Evolutionary conservation across 1,139 yeast genomes (phyloP).

Genomic region (Neolecta irregularis): DNA sequence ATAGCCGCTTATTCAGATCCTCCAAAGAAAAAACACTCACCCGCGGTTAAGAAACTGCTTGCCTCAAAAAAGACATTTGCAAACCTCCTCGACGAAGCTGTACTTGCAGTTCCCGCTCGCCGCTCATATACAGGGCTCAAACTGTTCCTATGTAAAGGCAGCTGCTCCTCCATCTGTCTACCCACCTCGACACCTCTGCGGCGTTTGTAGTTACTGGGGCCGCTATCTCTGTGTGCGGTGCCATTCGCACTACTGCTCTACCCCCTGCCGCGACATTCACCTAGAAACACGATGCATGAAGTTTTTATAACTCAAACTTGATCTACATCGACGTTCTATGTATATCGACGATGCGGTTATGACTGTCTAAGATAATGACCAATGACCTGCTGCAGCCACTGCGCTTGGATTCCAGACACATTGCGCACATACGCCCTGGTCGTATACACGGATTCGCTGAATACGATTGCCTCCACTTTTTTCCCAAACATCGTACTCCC

Average conservation of each 20-base stretch:
- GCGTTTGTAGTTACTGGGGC: conserved; percentile 32
- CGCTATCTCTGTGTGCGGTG: conserved; percentile 25
- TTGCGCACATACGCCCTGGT: conserved; percentile 84
- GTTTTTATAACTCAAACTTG: conserved; percentile 1
- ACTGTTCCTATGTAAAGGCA: conserved; percentile 18
- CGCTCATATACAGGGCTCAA: conserved; percentile 15
- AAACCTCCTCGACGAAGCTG: conserved; percentile 31
- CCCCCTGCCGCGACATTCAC: conserved; percentile 26
- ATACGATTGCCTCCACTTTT: conserved; percentile 75
- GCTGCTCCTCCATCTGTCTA: conserved; percentile 24
- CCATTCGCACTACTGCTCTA: conserved; percentile 27
- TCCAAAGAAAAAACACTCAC: conserved; percentile 10
- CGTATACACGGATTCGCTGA: conserved; percentile 85
- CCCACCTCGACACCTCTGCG: conserved; percentile 26
- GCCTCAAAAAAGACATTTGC: conserved; percentile 27
- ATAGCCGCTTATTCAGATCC: conserved; percentile 16
- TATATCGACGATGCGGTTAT: background rate
- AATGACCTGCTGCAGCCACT: conserved; percentile 62
- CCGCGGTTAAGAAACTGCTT: conserved; percentile 22
- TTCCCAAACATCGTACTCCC: conserved; percentile 77
- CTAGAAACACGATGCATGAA: conserved; percentile 27
- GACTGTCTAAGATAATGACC: background rate
- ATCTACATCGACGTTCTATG: background rate
- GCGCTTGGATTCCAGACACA: conserved; percentile 67
- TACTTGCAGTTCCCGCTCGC: conserved; percentile 16